phyloP scores from a whole-genome alignment of 1,139 yeast genomes.

The Debaryomycetaceae sp. region DNA sequence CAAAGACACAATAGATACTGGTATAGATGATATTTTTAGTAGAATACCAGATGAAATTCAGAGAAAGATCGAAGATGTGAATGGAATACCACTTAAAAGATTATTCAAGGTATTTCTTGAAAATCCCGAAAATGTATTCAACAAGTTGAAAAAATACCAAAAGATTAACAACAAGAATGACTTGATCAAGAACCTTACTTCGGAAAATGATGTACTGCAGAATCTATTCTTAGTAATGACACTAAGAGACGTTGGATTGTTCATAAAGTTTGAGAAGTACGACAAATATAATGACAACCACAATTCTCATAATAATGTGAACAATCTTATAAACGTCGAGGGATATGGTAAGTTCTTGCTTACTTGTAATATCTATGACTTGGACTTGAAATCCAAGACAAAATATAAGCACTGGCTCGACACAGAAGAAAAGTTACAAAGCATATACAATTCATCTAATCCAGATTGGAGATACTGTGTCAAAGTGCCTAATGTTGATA shows the following conservation, averaged over 20 bases:
- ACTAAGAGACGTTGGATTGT: constrained; percentile 52
- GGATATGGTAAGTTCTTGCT: constrained; percentile 28
- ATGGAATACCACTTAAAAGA: constrained; percentile 27
- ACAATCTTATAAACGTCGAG: constrained; percentile 27
- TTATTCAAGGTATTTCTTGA: constrained; percentile 27
- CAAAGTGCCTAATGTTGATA: constrained; percentile 1
- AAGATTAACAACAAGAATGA: constrained; percentile 33
- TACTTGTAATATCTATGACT: constrained; percentile 41
- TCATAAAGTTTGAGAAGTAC: constrained; percentile 39
- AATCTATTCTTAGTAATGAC: constrained; percentile 51
- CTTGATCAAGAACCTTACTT: constrained; percentile 30
- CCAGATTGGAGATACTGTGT: constrained; percentile 37
- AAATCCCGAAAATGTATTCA: constrained; percentile 36
- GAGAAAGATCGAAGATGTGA: constrained; percentile 15
- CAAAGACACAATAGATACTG: constrained; percentile 29
- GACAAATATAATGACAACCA: constrained; percentile 28
- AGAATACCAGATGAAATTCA: constrained; percentile 23
- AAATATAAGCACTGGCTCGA: constrained; percentile 44
- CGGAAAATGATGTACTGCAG: constrained; percentile 42
- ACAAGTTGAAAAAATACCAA: constrained; percentile 35
- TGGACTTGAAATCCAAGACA: constrained; percentile 40
- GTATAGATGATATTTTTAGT: constrained; percentile 32
- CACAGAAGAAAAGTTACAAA: constrained; percentile 31
- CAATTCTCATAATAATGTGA: constrained; percentile 32
- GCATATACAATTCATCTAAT: constrained; percentile 34